A percentile compares a stretch with the other conserved stretches of the same genome.
phyloP scores from a whole-genome alignment of 257 asterid species.

The Rubia yunnanensis region DNA sequence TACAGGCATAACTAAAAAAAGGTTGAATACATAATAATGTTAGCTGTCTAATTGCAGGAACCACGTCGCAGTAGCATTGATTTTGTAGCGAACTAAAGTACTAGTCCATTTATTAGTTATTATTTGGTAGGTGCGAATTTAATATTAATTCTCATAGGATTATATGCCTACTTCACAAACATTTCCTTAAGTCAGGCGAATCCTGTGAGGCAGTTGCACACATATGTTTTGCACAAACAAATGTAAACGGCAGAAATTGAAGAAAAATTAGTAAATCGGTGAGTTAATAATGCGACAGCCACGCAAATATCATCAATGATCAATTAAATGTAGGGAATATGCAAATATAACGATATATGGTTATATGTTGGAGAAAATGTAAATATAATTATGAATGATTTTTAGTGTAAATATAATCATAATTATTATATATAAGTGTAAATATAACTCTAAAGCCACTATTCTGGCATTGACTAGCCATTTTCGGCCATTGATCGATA shows the following conservation, averaged over 20 bases:
- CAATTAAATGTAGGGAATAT: background rate
- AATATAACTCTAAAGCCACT: no score
- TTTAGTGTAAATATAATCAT: no score
- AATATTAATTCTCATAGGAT: background rate
- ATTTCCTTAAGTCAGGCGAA: background rate
- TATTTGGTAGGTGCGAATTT: background rate
- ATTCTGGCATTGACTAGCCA: no score
- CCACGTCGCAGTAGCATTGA: background rate
- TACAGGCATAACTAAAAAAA: no score
- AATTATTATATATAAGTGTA: no score
- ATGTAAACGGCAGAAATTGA: background rate
- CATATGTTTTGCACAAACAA: background rate
- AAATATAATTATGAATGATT: no score
- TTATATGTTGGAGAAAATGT: no score
- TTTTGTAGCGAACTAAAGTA: background rate
- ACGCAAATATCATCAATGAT: background rate
- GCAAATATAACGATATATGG: no score
- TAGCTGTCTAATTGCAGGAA: conserved; percentile 2
- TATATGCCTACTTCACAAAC: background rate
- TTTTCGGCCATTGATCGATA: no score
- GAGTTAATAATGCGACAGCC: no score
- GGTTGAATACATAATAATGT: no score
- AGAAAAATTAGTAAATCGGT: background rate
- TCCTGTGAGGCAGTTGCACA: background rate
- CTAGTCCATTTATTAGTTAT: background rate